A percentile compares a stretch with the other conserved stretches of the same genome.
phyloP scores from a whole-genome alignment of 169 alveolate genomes.

The Pseudocohnilembus persalinus region DNA sequence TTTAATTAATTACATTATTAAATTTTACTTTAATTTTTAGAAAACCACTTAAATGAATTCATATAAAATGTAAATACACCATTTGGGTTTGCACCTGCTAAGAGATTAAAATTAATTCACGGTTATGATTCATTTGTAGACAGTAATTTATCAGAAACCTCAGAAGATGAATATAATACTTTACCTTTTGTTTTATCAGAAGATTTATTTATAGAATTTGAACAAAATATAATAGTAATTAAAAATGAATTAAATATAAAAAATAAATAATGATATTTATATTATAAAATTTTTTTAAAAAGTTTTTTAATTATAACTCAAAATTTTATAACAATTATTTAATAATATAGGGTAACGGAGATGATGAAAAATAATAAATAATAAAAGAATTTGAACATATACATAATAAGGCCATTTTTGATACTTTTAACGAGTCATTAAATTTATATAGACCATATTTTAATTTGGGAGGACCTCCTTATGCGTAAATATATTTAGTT shows the following conservation, averaged over 20 bases:
- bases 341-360: conserved; percentile 29
- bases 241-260: background rate
- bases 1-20: background rate
- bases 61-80: conserved; percentile 35
- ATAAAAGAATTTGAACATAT: conserved; percentile 44
- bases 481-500: background rate
- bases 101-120: conserved; percentile 39
- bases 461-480: conserved; percentile 28
- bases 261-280: too few relatives aligned
- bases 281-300: too few relatives aligned
- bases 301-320: too few relatives aligned
- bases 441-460: conserved; percentile 44
- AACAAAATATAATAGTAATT: conserved; percentile 32
- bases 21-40: background rate
- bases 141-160: conserved; percentile 9
- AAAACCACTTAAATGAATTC: conserved; percentile 27
- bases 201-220: conserved; percentile 32
- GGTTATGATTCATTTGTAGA: conserved; percentile 46
- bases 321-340: too few relatives aligned
- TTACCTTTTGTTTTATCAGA: conserved; percentile 42
- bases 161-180: conserved; percentile 14
- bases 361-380: conserved; percentile 14
- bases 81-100: conserved; percentile 46
- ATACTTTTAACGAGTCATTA: conserved; percentile 46
- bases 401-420: conserved; percentile 46